These are phyloP conservation scores for Cladosporium austrohemisphaericum DNA, from an alignment of 2,329 filamentous ascomycete genomes.

Conservation along the genomic window DNA sequence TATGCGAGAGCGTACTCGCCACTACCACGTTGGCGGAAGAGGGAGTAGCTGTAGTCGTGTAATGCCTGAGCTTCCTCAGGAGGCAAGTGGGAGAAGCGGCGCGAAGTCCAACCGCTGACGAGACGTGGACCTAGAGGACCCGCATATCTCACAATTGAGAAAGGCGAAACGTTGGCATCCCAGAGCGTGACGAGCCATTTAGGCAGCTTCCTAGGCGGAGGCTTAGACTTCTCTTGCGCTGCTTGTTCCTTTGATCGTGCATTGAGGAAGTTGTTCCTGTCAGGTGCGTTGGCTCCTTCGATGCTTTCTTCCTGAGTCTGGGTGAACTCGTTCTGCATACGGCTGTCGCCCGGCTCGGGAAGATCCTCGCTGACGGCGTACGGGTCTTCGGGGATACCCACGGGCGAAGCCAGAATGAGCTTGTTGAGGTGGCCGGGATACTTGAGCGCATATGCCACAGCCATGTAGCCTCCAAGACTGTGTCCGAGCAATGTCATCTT, in stretches of 20 bases:
- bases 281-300: conserved; percentile 39
- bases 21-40: conserved; percentile 87
- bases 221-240: conserved; percentile 28
- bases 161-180: conserved; percentile 96
- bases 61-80: conserved; percentile 74
- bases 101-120: conserved; percentile 90
- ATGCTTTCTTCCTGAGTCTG: conserved; percentile 62
- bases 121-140: conserved; percentile 88
- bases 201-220: conserved; percentile 60
- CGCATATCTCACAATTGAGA: conserved; percentile 80
- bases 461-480: conserved; percentile 90
- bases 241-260: conserved; percentile 38
- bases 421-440: conserved; percentile 95
- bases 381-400: conserved; percentile 91
- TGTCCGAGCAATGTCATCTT: conserved; percentile 91
- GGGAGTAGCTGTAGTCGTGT: conserved; percentile 89
- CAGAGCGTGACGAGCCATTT: conserved; percentile 90
- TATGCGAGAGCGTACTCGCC: conserved; percentile 93
- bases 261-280: conserved; percentile 50
- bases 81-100: conserved; percentile 86
- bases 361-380: conserved; percentile 78
- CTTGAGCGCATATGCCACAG: conserved; percentile 91
- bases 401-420: conserved; percentile 88
- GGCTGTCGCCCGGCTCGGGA: conserved; percentile 71
- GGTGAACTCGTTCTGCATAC: conserved; percentile 71